phyloP scores from a whole-genome alignment of 1,284 basidiomycete genomes.

The Trametes versicolor region DNA sequence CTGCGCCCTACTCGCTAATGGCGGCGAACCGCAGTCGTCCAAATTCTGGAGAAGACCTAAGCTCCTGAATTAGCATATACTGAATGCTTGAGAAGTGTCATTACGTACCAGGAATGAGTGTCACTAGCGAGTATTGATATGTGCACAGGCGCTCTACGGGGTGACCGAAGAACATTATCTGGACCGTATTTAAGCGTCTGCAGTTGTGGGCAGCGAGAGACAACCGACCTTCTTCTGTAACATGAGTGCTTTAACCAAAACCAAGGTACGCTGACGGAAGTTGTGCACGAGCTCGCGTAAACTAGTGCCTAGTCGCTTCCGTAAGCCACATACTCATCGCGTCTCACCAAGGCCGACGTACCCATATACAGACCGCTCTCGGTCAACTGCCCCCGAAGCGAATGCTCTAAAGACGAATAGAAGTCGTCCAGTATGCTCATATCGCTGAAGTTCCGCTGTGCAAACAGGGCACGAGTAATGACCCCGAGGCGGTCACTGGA shows the following conservation, averaged over 20 bases:
- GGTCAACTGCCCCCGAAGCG: constrained; percentile 74
- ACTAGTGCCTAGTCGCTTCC: constrained; percentile 72
- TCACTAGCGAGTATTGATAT: constrained; percentile 95
- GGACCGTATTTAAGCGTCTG: not conserved
- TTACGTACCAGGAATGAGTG: constrained; percentile 76
- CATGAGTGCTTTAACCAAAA: constrained; percentile 94
- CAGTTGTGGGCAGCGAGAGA: not conserved
- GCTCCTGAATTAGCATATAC: constrained; percentile 10
- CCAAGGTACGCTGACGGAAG: constrained; percentile 93
- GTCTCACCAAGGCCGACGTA: constrained; percentile 44
- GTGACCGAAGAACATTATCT: constrained; percentile 98
- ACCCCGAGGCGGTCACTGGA: constrained; percentile 89
- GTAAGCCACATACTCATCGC: constrained; percentile 2
- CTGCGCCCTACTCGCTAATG: constrained; percentile 76
- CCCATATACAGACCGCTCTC: constrained; percentile 91
- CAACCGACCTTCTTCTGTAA: constrained; percentile 83
- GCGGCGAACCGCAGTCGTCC: constrained; percentile 93
- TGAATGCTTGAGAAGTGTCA: not conserved
- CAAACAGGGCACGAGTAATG: constrained; percentile 91
- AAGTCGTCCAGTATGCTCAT: constrained; percentile 89
- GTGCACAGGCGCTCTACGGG: constrained; percentile 97
- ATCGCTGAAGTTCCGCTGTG: constrained; percentile 89
- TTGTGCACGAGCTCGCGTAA: constrained; percentile 93
- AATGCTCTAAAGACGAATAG: constrained; percentile 74
- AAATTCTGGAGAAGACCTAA: constrained; percentile 86